Percentiles rank a stretch among this genome's conserved stretches.
Evolutionary conservation across 140 eudicot genomes (phyloP).

Genomic region (Senecio squalidus): DNA sequence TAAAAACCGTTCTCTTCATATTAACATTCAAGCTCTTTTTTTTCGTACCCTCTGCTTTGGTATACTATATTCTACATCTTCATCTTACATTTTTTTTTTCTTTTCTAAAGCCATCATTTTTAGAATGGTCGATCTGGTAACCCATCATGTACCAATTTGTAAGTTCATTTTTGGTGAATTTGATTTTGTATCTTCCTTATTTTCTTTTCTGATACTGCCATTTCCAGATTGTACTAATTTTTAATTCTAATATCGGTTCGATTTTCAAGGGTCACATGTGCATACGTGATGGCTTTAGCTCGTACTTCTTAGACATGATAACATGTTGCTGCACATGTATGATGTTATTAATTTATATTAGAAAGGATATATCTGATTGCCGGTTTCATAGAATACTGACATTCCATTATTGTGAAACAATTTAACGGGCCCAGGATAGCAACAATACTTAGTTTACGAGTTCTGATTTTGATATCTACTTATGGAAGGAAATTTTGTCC

Average conservation of each 20-base stretch:
- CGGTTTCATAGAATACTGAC: background rate
- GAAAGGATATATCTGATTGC: constrained; percentile 2
- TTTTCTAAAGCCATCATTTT: background rate
- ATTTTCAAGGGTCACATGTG: constrained; percentile 36
- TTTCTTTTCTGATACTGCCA: background rate
- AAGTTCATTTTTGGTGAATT: background rate
- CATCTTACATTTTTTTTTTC: background rate
- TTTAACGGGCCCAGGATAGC: background rate
- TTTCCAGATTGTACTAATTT: constrained; percentile 65
- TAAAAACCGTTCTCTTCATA: too few species aligned
- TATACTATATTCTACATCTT: background rate
- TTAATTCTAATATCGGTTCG: constrained; percentile 59
- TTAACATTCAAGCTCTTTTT: too few species aligned
- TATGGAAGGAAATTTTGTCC: too few species aligned
- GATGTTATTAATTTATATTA: too few species aligned
- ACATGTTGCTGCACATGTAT: constrained; percentile 13
- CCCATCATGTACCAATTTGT: background rate
- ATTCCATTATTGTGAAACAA: background rate
- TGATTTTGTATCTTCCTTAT: background rate
- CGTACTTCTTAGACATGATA: background rate
- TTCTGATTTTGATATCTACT: background rate
- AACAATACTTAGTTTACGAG: background rate
- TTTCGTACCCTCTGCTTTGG: too few species aligned
- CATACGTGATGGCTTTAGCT: constrained; percentile 27
- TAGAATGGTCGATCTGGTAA: background rate